A percentile compares a stretch with the other conserved stretches of the same genome.
phyloP scores from a whole-genome alignment of 306 rosid species.

The Malus sylvestris region DNA sequence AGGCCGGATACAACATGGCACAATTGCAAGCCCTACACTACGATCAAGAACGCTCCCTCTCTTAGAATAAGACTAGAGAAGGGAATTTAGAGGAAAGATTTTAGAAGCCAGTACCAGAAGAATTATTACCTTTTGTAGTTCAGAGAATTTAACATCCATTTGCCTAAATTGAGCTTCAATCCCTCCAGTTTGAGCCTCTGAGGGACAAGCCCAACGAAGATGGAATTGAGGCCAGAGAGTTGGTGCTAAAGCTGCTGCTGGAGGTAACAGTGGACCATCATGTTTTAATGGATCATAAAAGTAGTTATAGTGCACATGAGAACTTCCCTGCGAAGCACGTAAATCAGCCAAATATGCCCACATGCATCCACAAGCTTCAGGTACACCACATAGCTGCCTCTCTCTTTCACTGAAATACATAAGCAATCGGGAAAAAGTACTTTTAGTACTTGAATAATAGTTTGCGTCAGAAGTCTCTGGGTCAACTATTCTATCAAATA shows the following conservation, averaged over 20 bases:
- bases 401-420: conserved; percentile 65
- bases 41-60: neutral
- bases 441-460: neutral
- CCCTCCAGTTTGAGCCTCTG: conserved; percentile 75
- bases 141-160: conserved; percentile 48
- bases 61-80: neutral
- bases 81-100: neutral
- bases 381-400: conserved; percentile 62
- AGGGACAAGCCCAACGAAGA: conserved; percentile 93
- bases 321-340: conserved; percentile 55
- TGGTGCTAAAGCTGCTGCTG: conserved; percentile 96
- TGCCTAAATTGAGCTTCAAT: conserved; percentile 64
- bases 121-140: conserved; percentile 62
- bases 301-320: conserved; percentile 75
- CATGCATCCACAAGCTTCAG: conserved; percentile 85
- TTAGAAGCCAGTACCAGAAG: neutral
- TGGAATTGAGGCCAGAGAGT: conserved; percentile 92
- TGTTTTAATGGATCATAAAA: conserved; percentile 68
- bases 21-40: neutral
- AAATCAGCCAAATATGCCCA: conserved; percentile 80
- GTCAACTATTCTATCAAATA: neutral
- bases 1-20: no score
- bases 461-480: neutral
- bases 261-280: conserved; percentile 57
- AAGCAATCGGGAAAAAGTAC: conserved; percentile 23